These are phyloP conservation scores for Euphorbia lathyris DNA, from an alignment of 345 rosid genomes.

Conservation along the genomic window DNA sequence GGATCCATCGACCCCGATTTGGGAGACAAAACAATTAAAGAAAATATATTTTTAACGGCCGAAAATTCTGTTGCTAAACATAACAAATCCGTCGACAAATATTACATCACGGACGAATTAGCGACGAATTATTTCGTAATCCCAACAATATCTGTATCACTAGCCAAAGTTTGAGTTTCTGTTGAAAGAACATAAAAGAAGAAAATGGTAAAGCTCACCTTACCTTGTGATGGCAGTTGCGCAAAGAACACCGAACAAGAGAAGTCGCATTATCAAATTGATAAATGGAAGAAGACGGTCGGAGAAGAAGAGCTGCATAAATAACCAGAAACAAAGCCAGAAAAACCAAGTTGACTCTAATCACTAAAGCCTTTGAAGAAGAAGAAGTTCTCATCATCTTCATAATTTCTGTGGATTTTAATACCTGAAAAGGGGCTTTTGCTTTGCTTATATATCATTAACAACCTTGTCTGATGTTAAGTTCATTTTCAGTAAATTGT, in stretches of 20 bases:
- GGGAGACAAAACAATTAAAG: no score
- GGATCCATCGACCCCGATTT: no score
- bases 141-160: no score
- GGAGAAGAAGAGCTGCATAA: slow-evolving; percentile 52
- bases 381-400: slow-evolving; percentile 55
- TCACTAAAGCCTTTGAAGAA: slow-evolving; percentile 60
- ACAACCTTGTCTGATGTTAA: slow-evolving; percentile 11
- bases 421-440: slow-evolving; percentile 21
- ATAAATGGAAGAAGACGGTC: slow-evolving; percentile 62
- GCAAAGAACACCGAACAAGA: slow-evolving; percentile 66
- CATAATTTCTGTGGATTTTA: slow-evolving; percentile 17
- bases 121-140: no score
- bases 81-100: no score
- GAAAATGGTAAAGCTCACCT: slow-evolving; percentile 51
- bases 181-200: neutral
- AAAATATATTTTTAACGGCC: no score
- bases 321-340: slow-evolving; percentile 59
- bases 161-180: no score
- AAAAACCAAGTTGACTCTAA: slow-evolving; percentile 60
- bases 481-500: slow-evolving; percentile 5
- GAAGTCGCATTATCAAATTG: slow-evolving; percentile 61
- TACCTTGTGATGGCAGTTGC: slow-evolving; percentile 86
- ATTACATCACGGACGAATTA: no score
- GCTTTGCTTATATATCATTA: slow-evolving; percentile 3
- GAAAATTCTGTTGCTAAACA: no score